A percentile compares a stretch with the other conserved stretches of the same genome.
Evolutionary conservation across 2,329 filamentous ascomycete genomes (phyloP).

Genomic region (Achaetomium macrosporum): DNA sequence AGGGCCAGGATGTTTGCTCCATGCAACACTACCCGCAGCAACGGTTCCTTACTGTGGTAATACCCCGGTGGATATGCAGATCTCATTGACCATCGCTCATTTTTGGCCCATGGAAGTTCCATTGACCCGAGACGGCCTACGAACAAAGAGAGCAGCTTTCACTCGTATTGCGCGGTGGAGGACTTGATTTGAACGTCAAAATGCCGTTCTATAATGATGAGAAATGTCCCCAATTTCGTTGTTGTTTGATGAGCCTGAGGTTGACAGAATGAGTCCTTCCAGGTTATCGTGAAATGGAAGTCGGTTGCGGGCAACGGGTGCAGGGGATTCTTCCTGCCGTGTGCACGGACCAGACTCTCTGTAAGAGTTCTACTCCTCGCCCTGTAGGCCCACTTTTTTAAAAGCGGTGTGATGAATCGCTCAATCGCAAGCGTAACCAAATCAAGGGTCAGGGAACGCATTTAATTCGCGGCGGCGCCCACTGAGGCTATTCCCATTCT

Average conservation of each 20-base stretch:
- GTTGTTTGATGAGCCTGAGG: background rate
- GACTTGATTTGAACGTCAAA: too few relatives aligned
- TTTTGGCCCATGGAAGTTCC: background rate
- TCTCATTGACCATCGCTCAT: slow-evolving; percentile 1
- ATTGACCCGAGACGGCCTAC: background rate
- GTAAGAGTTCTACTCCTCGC: too few relatives aligned
- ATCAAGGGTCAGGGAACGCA: too few relatives aligned
- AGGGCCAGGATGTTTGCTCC: background rate
- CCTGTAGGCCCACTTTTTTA: too few relatives aligned
- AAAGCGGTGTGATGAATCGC: too few relatives aligned
- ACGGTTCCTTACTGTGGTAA: background rate
- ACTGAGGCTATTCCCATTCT: too few relatives aligned
- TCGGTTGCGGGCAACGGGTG: background rate
- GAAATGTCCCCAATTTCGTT: too few relatives aligned
- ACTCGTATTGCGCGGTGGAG: background rate
- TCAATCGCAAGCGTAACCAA: too few relatives aligned
- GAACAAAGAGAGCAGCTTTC: background rate
- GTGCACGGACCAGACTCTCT: background rate
- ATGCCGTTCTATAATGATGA: too few relatives aligned
- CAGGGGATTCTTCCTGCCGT: background rate
- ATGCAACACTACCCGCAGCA: background rate
- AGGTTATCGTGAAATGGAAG: background rate
- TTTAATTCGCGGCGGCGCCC: too few relatives aligned
- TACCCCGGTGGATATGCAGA: background rate
- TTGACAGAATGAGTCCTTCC: background rate